These are phyloP conservation scores for Trifolium pratense DNA, from an alignment of 306 rosid species.

Conservation along the genomic window DNA sequence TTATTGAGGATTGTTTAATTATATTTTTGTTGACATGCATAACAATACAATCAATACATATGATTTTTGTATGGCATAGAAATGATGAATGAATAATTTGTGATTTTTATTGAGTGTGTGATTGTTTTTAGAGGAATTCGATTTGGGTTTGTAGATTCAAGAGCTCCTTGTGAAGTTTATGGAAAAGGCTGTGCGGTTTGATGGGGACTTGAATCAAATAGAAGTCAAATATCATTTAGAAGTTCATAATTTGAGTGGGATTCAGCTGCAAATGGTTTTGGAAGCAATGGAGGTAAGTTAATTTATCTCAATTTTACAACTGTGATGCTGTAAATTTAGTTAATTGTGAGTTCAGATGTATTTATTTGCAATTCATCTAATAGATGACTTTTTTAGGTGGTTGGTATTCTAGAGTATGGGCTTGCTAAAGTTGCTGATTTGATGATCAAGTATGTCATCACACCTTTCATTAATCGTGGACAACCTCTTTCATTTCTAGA, in stretches of 20 bases:
- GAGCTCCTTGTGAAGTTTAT: constrained; percentile 75
- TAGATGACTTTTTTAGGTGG: constrained; percentile 52
- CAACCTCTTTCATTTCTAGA: constrained; percentile 61
- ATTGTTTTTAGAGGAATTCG: constrained; percentile 86
- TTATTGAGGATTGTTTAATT: not conserved
- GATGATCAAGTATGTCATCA: constrained; percentile 70
- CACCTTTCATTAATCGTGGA: constrained; percentile 61
- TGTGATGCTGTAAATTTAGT: constrained; percentile 17
- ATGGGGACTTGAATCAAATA: constrained; percentile 57
- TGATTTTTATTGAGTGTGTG: constrained; percentile 71
- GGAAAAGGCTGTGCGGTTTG: constrained; percentile 79
- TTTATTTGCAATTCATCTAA: constrained; percentile 32
- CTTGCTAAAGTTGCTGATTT: constrained; percentile 87
- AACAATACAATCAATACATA: constrained; percentile 18
- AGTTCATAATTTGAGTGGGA: constrained; percentile 46
- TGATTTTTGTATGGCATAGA: constrained; percentile 18
- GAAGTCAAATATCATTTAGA: constrained; percentile 59
- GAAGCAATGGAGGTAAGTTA: constrained; percentile 88
- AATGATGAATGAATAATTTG: constrained; percentile 38
- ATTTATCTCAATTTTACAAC: constrained; percentile 28
- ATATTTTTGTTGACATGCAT: not conserved
- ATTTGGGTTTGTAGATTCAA: constrained; percentile 97
- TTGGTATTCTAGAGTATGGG: constrained; percentile 88
- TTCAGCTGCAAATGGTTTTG: constrained; percentile 68
- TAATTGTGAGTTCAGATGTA: constrained; percentile 2